Evolutionary conservation across 1,139 yeast species (phyloP).

Genomic region (Nakaseomyces kungkrabaensis): DNA sequence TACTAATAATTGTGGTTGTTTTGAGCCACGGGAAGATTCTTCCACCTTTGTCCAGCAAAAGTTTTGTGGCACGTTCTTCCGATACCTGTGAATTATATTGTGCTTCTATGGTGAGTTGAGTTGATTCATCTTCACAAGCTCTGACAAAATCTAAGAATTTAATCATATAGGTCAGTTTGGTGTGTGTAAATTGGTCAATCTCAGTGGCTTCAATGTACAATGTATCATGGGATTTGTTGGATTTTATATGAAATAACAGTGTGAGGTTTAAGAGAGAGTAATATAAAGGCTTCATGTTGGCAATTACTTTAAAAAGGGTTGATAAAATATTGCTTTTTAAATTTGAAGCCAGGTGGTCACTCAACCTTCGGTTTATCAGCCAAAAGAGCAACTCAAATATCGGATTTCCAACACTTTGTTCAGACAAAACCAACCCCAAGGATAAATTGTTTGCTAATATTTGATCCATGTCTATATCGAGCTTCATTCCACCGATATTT

Average conservation of each 20-base stretch:
- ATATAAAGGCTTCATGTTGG: background rate
- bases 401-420: background rate
- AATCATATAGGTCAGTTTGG: background rate
- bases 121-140: background rate
- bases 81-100: background rate
- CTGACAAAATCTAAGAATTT: background rate
- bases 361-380: background rate
- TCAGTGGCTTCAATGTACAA: background rate
- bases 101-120: background rate
- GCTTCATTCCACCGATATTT: background rate
- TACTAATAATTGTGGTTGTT: background rate
- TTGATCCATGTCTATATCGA: background rate
- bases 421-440: background rate
- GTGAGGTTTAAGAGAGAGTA: background rate
- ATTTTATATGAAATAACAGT: background rate
- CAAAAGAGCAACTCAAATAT: background rate
- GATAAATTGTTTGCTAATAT: background rate
- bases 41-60: background rate
- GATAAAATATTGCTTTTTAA: background rate
- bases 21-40: slow-evolving; percentile 2
- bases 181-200: background rate
- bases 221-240: background rate
- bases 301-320: background rate
- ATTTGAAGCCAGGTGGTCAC: background rate
- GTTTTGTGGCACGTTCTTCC: background rate